Percentiles rank a stretch among this genome's conserved stretches.
Conservation (phyloP, 225 moss, liverwort and hornwort genomes). For the Pseudisothecium myosuroides region DNA sequence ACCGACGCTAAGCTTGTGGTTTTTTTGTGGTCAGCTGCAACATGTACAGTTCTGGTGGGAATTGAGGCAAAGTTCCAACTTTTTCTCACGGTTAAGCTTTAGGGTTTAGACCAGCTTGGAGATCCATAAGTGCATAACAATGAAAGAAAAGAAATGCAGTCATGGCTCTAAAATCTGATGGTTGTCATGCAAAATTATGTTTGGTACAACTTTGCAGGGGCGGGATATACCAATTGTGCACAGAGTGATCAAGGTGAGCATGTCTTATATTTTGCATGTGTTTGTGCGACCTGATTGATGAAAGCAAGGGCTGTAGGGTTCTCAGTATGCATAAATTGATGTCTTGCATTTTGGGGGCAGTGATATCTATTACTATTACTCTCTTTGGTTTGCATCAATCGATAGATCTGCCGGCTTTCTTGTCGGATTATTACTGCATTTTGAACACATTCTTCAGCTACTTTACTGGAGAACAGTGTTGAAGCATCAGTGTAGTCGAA, state of each 20-base stretch:
- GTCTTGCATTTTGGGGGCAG: neutral
- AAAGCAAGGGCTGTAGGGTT: neutral
- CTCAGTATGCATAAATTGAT: neutral
- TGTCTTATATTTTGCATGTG: neutral
- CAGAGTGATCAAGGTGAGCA: slow-evolving; percentile 51
- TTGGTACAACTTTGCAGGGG: slow-evolving; percentile 21
- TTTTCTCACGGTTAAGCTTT: neutral
- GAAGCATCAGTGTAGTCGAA: neutral
- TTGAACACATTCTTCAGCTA: neutral
- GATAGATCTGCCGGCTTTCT: neutral
- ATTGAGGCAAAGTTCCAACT: neutral
- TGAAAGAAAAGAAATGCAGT: neutral
- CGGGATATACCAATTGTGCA: slow-evolving; percentile 57
- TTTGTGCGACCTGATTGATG: neutral
- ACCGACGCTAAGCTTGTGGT: neutral
- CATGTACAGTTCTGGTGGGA: neutral
- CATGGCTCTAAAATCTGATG: neutral
- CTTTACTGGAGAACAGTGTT: neutral
- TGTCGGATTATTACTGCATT: neutral
- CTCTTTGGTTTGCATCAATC: neutral
- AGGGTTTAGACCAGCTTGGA: neutral
- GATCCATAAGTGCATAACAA: neutral
- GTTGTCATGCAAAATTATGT: neutral
- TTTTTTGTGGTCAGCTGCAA: neutral
- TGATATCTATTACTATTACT: neutral